Base-by-base conservation (phyloP, 225 moss, liverwort and hornwort species). In the Marchantia paleacea region DNA sequence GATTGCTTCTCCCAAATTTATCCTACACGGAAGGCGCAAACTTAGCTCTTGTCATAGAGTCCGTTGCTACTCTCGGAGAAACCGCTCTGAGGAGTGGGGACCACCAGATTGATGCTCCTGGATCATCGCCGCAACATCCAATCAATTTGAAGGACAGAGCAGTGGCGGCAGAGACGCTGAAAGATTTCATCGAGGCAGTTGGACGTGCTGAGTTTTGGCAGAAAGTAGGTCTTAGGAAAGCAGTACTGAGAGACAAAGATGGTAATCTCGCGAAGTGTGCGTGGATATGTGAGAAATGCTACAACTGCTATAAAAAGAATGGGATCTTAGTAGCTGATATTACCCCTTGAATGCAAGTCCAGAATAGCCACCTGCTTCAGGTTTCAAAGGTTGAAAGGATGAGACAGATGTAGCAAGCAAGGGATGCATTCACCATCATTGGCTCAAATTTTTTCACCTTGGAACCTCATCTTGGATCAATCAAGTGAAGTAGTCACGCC, bases 281-380 rank as follows among this genome's bases (percentile, higher is more conserved):
- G 39, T 76, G 76, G 76, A 61, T 76, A 19, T 76, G 76, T 48
- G n/a, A 76, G 1, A 22, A 16, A 48, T 76, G 76, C 76, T 61
- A 58, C 61, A 20, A 39, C 39, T 6, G 20, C 30, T 76, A 76
- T n/a, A 53, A n/a, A n/a, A 39, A 61, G 25, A 60, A 10, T 19
- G 58, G 58, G 31, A 25, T 12, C 18, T 25, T 76, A 62, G 58
- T 20, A 16, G 62, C 48, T 19, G 76, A 76, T 76, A 61, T 76
- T 30, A 76, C 60, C 16, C 60, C 31, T 52, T 73, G 52, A 73
- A 7, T 31, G 39, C 39, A 39, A 39, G 39, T 39, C 39, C 39
- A 39, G 39, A 39, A 39, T 5, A 39, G 39, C 39, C 39, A 39
- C 39, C 39, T 39, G 39, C 39, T 39, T 39, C 39, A 39, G 39